Evolutionary conservation across 495 filamentous ascomycete genomes (phyloP).

Genomic region (Thozetella sp.): DNA sequence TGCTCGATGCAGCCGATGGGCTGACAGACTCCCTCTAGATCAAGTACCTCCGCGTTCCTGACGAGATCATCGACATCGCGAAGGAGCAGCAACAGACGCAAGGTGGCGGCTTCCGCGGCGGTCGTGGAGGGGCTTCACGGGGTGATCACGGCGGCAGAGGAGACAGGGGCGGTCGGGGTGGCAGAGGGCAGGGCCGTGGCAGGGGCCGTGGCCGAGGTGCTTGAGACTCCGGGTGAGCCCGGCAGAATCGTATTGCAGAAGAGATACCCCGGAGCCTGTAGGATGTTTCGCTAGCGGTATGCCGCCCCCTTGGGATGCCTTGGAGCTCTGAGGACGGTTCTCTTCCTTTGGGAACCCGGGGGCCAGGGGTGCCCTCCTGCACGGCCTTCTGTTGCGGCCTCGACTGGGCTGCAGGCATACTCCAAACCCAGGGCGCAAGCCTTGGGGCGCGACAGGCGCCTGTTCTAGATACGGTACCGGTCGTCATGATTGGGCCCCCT

Average conservation of each 20-base stretch:
- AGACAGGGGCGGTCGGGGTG: constrained; percentile 53
- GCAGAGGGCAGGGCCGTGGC: constrained; percentile 54
- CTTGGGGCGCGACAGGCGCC: no score
- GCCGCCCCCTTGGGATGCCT: not conserved
- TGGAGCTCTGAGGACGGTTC: not conserved
- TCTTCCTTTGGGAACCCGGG: no score
- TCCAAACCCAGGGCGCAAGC: no score
- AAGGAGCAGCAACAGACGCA: constrained; percentile 87
- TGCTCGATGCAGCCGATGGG: no score
- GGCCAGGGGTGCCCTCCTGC: no score
- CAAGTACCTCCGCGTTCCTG: constrained; percentile 95
- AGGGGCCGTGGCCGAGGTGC: constrained; percentile 28
- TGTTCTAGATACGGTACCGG: no score
- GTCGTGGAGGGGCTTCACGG: constrained; percentile 65
- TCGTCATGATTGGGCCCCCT: no score
- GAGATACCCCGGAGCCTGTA: constrained; percentile 1
- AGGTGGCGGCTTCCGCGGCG: constrained; percentile 57
- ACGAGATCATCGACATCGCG: constrained; percentile 91
- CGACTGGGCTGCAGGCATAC: no score
- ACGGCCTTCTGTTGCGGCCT: no score
- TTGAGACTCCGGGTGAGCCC: not conserved
- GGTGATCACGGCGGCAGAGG: constrained; percentile 65
- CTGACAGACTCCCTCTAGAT: constrained; percentile 64
- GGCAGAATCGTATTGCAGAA: not conserved
- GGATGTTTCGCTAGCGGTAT: not conserved